Evolutionary conservation across 768 basidiomycete genomes (phyloP).

Genomic region (Suillus tomentosus): DNA sequence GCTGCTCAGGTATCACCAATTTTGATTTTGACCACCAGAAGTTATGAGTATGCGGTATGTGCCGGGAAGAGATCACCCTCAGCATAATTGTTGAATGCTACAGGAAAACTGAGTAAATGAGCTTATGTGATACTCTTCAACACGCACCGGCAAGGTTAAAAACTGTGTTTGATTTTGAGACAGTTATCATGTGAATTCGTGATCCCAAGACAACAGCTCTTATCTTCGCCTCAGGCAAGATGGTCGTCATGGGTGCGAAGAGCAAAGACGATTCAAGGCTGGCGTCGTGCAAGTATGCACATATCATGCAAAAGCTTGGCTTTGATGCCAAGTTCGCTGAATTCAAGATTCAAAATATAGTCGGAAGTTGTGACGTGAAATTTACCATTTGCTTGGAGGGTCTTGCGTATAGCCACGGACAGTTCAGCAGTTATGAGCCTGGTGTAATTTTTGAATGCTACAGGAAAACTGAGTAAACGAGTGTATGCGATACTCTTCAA

Average conservation of each 20-base stretch:
- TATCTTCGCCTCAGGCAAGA: slow-evolving; percentile 99
- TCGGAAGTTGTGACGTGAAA: slow-evolving; percentile 97
- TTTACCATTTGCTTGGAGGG: slow-evolving; percentile 98
- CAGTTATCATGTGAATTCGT: slow-evolving; percentile 99
- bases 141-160: too few species aligned
- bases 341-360: slow-evolving; percentile 99
- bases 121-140: background rate
- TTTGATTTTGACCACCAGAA: slow-evolving; percentile 34
- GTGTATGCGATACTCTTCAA: background rate
- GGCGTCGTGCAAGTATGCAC: slow-evolving; percentile 97
- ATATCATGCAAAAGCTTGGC: slow-evolving; percentile 98
- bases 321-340: slow-evolving; percentile 99
- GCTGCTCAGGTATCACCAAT: slow-evolving; percentile 12
- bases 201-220: slow-evolving; percentile 99
- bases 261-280: slow-evolving; percentile 96
- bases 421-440: slow-evolving; percentile 97
- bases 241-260: slow-evolving; percentile 99
- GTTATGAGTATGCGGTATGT: slow-evolving; percentile 23
- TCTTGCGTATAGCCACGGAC: slow-evolving; percentile 95
- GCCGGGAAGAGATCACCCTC: slow-evolving; percentile 13
- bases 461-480: slow-evolving; percentile 11
- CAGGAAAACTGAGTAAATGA: slow-evolving; percentile 11
- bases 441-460: slow-evolving; percentile 31
- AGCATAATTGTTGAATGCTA: slow-evolving; percentile 14
- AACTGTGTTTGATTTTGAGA: too few species aligned